Evolutionary conservation across 2,329 filamentous ascomycete genomes (phyloP).

Genomic region (Fusarium kyushuense): DNA sequence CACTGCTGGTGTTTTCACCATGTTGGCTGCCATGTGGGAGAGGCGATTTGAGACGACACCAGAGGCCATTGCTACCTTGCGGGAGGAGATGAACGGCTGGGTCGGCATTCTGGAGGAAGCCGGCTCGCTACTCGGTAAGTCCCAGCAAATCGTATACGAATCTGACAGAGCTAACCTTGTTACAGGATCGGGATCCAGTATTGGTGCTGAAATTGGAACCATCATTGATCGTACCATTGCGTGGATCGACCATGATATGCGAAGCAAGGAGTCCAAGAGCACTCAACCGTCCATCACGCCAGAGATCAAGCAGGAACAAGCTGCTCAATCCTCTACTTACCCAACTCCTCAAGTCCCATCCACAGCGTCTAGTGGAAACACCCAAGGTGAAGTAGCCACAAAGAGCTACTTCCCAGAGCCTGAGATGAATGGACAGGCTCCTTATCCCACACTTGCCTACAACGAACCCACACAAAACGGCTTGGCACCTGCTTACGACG

Average conservation of each 20-base stretch:
- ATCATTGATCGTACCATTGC: constrained; percentile 65
- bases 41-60: constrained; percentile 70
- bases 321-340: constrained; percentile 43
- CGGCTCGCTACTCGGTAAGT: constrained; percentile 73
- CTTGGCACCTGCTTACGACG: constrained; percentile 46
- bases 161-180: constrained; percentile 32
- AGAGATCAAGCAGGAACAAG: constrained; percentile 55
- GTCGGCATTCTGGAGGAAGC: constrained; percentile 75
- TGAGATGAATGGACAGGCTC: constrained; percentile 44
- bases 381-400: constrained; percentile 37
- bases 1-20: constrained; percentile 78
- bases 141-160: neutral
- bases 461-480: constrained; percentile 44
- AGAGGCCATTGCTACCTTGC: constrained; percentile 70
- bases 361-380: constrained; percentile 21
- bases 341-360: constrained; percentile 30
- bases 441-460: constrained; percentile 52
- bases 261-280: constrained; percentile 48
- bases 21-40: constrained; percentile 76
- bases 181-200: constrained; percentile 59
- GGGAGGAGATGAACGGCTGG: constrained; percentile 77
- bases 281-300: constrained; percentile 27
- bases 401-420: constrained; percentile 50
- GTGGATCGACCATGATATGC: constrained; percentile 66
- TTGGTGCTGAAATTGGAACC: constrained; percentile 59